Evolutionary conservation across 495 filamentous ascomycete species (phyloP), one percentile per base, ranked within the genome.

Genomic region (Hypoxylon lienhwacheense): DNA sequence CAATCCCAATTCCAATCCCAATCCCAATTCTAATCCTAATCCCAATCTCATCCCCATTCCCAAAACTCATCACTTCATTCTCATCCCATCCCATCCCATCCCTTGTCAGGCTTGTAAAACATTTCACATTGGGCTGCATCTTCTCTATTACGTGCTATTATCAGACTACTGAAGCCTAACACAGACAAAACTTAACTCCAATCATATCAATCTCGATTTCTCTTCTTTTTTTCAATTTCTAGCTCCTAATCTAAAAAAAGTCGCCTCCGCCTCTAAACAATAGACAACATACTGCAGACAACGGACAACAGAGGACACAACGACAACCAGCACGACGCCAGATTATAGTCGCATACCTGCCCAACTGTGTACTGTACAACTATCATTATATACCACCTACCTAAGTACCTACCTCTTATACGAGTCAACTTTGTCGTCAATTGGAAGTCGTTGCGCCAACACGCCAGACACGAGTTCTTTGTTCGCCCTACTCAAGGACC

Each of bases 311-410:
- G n/a, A n/a, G n/a, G n/a, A n/a, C n/a, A n/a, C n/a, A n/a, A n/a
- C n/a, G n/a, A n/a, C n/a, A n/a, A n/a, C n/a, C 22, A 40, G 20
- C 12, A 33, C 21, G 14, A 14, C 8, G 19, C 32, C 35, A 32
- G 48, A 53, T 53, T 43, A 29, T 59, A 31, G 45, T 59, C 49
- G 54, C 54, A 58, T 51, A 52, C 7, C 44, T 55, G 52, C 52
- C 52, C 52, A 55, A 55, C 52, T 34, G 11, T 7, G n/a, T n/a
- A n/a, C n/a, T n/a, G n/a, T n/a, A n/a, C n/a, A n/a, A n/a, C n/a
- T n/a, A 7, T 17, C 39, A 22, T 5, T 40, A 24, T 15, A 29
- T 43, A n/a, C 31, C 22, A 17, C 32, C n/a, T 34, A 47, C 44
- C 17, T 11, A 16, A 22, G 25, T 41, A 41, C n/a, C 37, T 41